Base-by-base conservation (phyloP, 2,329 filamentous ascomycete species). In the Aureobasidium mangrovei region DNA sequence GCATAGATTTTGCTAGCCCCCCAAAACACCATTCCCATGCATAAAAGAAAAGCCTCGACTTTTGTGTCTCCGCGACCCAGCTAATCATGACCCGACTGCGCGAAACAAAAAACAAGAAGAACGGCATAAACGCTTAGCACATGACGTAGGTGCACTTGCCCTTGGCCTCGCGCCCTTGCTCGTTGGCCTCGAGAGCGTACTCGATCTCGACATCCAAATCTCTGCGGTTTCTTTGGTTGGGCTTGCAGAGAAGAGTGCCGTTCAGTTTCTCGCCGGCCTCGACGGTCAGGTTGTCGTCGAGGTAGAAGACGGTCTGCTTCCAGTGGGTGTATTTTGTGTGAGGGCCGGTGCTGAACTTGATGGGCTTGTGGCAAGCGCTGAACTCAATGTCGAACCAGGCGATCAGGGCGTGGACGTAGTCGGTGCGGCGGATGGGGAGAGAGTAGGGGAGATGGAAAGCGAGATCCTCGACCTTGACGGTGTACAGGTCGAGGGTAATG, bases 351-450 rank as follows among this genome's bases (percentile, higher is more conserved):
- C 88, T 95, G 80, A 98, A 98, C 67, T 85, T 83, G 68, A 98
- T 90, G 32, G 90, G 88, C 81, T 97, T 97, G 81, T 98, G 93
- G 81, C 93, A 97, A 57, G 90, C 91, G 49, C 88, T 87, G 75
- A 98, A 98, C 67, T 97, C 91, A 64, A 98, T 97, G 69, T 98
- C 93, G 75, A 98, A 98, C 93, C 93, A 98, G 8, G 91, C 87
- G 63, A 98, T 94, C 55, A 98, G 77, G 55, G 93, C 93, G 72
- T 98, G 93, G 66, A 97, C 80, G 73, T 95, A 97, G 76, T 98
- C 93, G 68, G 88, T 88, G 62, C 91, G 86, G 67, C 88, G 87
- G 61, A 82, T 82, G 47, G 77, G 74, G 52, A 98, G 83, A 62
- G 79, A 78, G 74, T 91, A 97, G 33, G 85, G 83, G 35, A 83